phyloP scores from a whole-genome alignment of 129 eudicot species.

The Rutidosis leptorrhynchoides region DNA sequence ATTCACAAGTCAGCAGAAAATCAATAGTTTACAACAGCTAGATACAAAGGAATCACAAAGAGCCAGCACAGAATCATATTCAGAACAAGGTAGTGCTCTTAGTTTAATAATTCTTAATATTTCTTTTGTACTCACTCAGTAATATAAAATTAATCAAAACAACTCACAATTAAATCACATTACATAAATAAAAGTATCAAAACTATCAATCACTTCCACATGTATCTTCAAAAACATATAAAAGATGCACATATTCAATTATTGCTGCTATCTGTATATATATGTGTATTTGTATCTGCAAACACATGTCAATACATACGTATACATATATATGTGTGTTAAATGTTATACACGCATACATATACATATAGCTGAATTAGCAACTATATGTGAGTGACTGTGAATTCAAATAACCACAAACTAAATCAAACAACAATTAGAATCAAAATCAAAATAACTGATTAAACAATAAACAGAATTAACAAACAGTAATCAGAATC shows the following conservation, averaged over 20 bases:
- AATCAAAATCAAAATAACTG: background rate
- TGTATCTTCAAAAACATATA: background rate
- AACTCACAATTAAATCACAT: background rate
- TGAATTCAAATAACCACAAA: background rate
- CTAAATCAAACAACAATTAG: background rate
- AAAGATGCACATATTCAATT: background rate
- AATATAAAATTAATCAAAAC: background rate
- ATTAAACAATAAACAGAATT: slow-evolving; percentile 16
- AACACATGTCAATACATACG: too few species aligned
- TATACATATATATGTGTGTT: too few species aligned
- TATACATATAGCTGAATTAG: too few species aligned
- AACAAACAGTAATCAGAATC: background rate
- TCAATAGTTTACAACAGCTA: background rate
- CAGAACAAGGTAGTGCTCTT: background rate
- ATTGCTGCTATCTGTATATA: background rate
- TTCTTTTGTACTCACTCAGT: background rate
- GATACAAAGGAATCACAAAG: background rate
- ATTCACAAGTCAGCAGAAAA: background rate
- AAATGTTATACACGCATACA: too few species aligned
- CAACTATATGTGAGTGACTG: background rate
- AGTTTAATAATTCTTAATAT: slow-evolving; percentile 7
- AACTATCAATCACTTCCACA: slow-evolving; percentile 2
- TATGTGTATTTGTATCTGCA: background rate
- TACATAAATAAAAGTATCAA: background rate
- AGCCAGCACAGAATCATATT: background rate